Evolutionary conservation across 139 green algal genomes (phyloP), one percentile per base, ranked within the genome.

Genomic region (Volvox africanus): DNA sequence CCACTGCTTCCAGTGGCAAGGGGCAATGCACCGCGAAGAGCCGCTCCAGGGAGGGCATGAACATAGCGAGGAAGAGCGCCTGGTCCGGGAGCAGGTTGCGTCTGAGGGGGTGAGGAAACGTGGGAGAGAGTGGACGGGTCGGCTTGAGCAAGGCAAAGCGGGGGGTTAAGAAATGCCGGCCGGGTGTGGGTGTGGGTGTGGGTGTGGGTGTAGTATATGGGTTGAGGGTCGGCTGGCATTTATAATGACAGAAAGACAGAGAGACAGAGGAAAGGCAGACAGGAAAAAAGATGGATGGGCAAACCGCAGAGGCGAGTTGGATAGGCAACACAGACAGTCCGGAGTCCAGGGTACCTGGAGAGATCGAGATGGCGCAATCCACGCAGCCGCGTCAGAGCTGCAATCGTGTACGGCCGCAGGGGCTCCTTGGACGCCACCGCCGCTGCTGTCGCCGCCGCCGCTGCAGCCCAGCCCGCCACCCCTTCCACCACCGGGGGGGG

Each of bases 21-120:
- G 71, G 50, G 86, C 86, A 90, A 28, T 90, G 73, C 73, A 90
- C 14, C 71, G 28, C 26, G 20, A 76, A 6, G 13, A 90, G 86
- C 0, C 86, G 86, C 86, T 90, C 20, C 69, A 90, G 44, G 30
- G 5, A 35, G 50, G 73, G 73, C 86, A 83, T 61, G 44, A 17
- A 77, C 67, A 65, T 37, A 0, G 73, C 71, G 50, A 90, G 86
- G 73, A 84, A 90, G 20, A 90, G 86, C 6, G 86, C 86, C 73
- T 90, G 86, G 30, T 90, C 86, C 30, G 86, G 86, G 24, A 76
- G 73, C 86, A 90, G 50, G 73, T 90, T 75, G 86, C 86, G 86
- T 32, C 84, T 89, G 84, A 19, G 33, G 35, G 61, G 30, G 20
- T 16, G 44, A 3, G 37, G 17, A 61, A 73, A 85, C 11, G 79